Percentiles rank a stretch among this genome's conserved stretches.
Evolutionary conservation across 306 rosid genomes (phyloP).

Genomic region (Trifolium pratense): DNA sequence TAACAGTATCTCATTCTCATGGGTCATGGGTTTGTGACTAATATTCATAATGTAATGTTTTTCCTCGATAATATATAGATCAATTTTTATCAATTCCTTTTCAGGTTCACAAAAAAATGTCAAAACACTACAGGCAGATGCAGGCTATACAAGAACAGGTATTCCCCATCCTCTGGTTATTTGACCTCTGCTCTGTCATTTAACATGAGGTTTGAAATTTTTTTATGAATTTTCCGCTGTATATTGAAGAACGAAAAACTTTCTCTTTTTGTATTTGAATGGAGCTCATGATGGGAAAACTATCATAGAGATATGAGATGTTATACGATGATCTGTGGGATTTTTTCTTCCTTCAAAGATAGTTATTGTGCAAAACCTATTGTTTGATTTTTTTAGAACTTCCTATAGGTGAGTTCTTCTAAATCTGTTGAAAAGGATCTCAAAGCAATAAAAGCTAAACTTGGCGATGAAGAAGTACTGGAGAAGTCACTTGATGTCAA

Average conservation of each 20-base stretch:
- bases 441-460: constrained; percentile 69
- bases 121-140: constrained; percentile 70
- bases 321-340: constrained; percentile 5
- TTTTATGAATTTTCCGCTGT: constrained; percentile 19
- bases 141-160: constrained; percentile 89
- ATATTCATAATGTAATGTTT: background rate
- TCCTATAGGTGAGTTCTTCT: constrained; percentile 70
- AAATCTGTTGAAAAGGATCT: constrained; percentile 76
- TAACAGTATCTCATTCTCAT: background rate
- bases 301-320: constrained; percentile 32
- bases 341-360: constrained; percentile 29
- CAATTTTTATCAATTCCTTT: constrained; percentile 16
- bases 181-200: constrained; percentile 28
- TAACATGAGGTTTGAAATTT: background rate
- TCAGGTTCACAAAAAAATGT: constrained; percentile 79
- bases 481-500: constrained; percentile 85
- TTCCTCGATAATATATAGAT: constrained; percentile 11
- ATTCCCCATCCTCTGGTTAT: constrained; percentile 15
- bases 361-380: constrained; percentile 5
- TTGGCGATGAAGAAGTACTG: constrained; percentile 67
- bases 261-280: constrained; percentile 7
- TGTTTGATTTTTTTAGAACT: constrained; percentile 35
- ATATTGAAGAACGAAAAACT: constrained; percentile 4
- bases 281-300: background rate
- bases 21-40: constrained; percentile 15